Base-by-base conservation (phyloP, 106 monocot genomes). In the Narthecium ossifragum region DNA sequence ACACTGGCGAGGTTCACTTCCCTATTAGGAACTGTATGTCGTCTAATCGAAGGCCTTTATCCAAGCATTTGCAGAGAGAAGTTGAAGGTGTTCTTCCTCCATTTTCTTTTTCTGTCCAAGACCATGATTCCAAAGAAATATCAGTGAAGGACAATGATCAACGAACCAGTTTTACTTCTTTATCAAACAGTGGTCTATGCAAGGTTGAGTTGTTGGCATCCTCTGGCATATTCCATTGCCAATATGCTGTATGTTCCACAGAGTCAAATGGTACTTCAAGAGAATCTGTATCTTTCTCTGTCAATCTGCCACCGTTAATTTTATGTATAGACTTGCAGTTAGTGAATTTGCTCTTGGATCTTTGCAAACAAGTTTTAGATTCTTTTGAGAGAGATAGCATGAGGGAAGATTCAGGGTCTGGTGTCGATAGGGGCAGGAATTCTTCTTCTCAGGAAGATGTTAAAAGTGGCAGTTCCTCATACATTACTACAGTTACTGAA, bases 311-410 rank as follows among this genome's bases (percentile, higher is more conserved):
- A 45, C 90, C 69, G 13, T 78, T 84, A 34, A 57, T 81, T 46
- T 43, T 84, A 14, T 98, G 96, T 90, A 32, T 91, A 55, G 78
- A 98, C 62, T 84, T 90, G 38, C 64, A 71, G 37, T 61, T 87
- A 61, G 66, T 79, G 29, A 74, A 78, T 47, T 61, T 63, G 46
- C 55, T 98, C 14, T 28, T 79, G 49, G 54, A 71, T 53, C 55
- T 87, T 55, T 36, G 71, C 37, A 77, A 68, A 46, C 56, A 68
- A 68, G 69, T 87, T 56, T 71, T 69, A 64, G 53, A 28, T 61
- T 66, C 55, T 58, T 50, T 78, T 34, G 69, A 57, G 30, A 68
- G 31, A 51, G 13, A 7, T 11, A 49, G 29, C 14, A 21, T 51
- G 30, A 50, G 7, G 12, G 61, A 56, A 34, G 57, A 63, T 39